phyloP scores from a whole-genome alignment of 305 asterid species.

The Solanum hybrid region DNA sequence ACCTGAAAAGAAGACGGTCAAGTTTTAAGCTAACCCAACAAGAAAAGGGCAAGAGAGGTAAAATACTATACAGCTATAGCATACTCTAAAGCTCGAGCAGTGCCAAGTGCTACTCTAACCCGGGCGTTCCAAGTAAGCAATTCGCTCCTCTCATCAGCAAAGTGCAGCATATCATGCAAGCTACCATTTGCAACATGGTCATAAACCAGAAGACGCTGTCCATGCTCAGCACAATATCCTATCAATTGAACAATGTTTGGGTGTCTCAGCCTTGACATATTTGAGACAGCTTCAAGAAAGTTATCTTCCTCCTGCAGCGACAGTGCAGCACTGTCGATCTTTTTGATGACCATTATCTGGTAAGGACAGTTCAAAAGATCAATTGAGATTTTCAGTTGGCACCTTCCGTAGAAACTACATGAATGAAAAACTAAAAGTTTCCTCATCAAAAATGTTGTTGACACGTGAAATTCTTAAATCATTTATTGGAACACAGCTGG shows the following conservation, averaged over 20 bases:
- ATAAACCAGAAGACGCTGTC: constrained; percentile 83
- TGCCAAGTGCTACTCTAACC: constrained; percentile 90
- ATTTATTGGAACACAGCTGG: not conserved
- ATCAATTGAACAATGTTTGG: constrained; percentile 76
- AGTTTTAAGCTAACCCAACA: constrained; percentile 8
- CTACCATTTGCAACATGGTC: constrained; percentile 71
- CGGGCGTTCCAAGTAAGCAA: constrained; percentile 95
- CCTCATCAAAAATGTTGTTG: not conserved
- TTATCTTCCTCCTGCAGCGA: constrained; percentile 88
- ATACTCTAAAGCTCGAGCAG: constrained; percentile 97
- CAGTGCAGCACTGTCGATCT: constrained; percentile 73
- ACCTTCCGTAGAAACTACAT: not conserved
- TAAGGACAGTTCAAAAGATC: not conserved
- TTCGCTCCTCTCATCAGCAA: constrained; percentile 72
- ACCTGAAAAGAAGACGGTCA: constrained; percentile 41
- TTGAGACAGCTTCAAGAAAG: constrained; percentile 81
- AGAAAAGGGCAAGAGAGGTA: not conserved
- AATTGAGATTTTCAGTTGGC: not conserved
- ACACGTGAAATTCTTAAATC: not conserved
- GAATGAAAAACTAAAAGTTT: not conserved
- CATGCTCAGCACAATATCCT: constrained; percentile 91
- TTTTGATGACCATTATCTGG: constrained; percentile 78
- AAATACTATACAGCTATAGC: constrained; percentile 10
- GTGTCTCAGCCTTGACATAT: constrained; percentile 86
- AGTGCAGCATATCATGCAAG: constrained; percentile 91